Base-by-base conservation (phyloP, 441 rosid species). In the Sinapis alba region DNA sequence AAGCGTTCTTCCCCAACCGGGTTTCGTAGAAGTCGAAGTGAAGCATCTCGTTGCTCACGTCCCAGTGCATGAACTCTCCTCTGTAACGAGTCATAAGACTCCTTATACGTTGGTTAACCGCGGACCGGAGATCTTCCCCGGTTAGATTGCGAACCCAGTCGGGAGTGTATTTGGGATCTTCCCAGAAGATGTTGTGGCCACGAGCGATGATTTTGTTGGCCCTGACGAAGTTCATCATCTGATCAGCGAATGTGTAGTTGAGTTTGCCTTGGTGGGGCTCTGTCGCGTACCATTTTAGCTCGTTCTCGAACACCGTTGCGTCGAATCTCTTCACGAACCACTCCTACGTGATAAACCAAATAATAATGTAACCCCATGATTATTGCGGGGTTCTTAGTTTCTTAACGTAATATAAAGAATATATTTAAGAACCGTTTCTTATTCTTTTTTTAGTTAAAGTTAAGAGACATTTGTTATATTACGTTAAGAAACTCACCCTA, bases 171-270 rank as follows among this genome's bases (percentile, higher is more conserved):
- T 65, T 81, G 0, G 96, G 98, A 72, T 90, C 88, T 78, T 91
- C 98, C 96, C 98, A 91, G 87, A 90, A 91, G 47, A 91, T 90
- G 75, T 90, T 90, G 82, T 94, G 96, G 30, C 98, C 97, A 73
- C 98, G 85, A 58, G 86, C 89, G 19, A 75, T 50, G 59, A 91
- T 79, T 64, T 79, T 75, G 80, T 84, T 87, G 2, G 86, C 83
- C 62, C 92, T 68, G 4, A 90, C 79, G 72, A 91, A 83, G 21
- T 80, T 74, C 64, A 91, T n/a, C 95, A 90, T 87, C 68, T 82
- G 72, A 63, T 94, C 96, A 3, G 97, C 21, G 43, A 77, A 20
- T 18, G 88, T 86, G 85, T 94, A 94, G 59, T 91, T 91, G 3
- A 82, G 41, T 68, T 79, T 80, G 34, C 97, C 98, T 60, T 83